Evolutionary conservation across 805 yeast genomes (phyloP).

Genomic region (Candida oleophila): DNA sequence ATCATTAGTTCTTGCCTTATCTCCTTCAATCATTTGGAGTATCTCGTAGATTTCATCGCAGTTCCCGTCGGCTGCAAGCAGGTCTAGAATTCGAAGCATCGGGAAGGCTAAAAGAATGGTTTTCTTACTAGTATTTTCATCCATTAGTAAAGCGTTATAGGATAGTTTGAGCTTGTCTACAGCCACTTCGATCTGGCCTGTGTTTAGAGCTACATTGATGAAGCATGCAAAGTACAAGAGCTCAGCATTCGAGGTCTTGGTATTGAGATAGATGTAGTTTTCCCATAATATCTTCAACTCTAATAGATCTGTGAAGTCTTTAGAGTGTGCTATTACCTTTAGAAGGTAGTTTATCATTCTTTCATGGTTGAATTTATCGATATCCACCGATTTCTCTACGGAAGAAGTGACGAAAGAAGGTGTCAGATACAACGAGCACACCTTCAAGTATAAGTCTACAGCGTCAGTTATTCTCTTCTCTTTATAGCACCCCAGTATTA

Average conservation of each 20-base stretch:
- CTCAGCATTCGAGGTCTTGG: conserved; percentile 10
- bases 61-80: conserved; percentile 18
- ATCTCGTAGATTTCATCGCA: conserved; percentile 18
- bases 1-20: background rate
- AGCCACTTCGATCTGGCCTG: conserved; percentile 24
- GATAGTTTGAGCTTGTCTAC: conserved; percentile 14
- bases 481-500: background rate
- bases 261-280: conserved; percentile 10
- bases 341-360: background rate
- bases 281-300: conserved; percentile 23
- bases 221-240: conserved; percentile 21
- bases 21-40: conserved; percentile 8
- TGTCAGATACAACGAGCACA: background rate
- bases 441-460: background rate
- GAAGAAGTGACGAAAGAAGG: background rate
- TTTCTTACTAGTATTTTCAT: background rate
- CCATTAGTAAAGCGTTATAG: background rate
- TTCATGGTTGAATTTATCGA: conserved; percentile 1
- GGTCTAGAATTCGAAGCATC: conserved; percentile 13
- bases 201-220: conserved; percentile 21
- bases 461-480: background rate
- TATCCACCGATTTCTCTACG: background rate
- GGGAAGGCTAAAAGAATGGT: conserved; percentile 18
- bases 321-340: conserved; percentile 6
- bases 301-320: conserved; percentile 19